Percentiles rank a stretch among this genome's conserved stretches.
Conservation (phyloP, 352 stramenopile species). For the Phytophthora quininea region DNA sequence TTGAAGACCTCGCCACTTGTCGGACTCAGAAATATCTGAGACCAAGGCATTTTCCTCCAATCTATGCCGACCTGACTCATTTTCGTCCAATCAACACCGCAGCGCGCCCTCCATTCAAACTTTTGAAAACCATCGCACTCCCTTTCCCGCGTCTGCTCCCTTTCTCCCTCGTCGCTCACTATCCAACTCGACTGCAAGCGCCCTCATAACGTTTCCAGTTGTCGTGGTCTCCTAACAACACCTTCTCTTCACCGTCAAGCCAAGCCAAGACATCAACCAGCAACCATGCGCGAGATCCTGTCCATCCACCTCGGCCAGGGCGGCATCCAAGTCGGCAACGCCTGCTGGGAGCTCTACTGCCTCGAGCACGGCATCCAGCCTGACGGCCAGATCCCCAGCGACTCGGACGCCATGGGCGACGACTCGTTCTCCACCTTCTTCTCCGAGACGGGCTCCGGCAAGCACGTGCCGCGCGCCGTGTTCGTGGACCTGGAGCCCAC, state of each 20-base stretch:
- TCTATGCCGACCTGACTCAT: background rate
- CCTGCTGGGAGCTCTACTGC: conserved; percentile 92
- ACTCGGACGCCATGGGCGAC: conserved; percentile 42
- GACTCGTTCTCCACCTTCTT: conserved; percentile 86
- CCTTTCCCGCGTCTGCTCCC: conserved; percentile 18
- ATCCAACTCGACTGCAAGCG: conserved; percentile 38
- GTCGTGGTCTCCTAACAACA: conserved; percentile 5
- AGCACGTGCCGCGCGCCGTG: conserved; percentile 70
- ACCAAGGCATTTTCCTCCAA: background rate
- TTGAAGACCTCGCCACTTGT: too few species aligned
- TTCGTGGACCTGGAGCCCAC: conserved; percentile 98
- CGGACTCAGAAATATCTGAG: background rate
- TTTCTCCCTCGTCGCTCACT: conserved; percentile 21
- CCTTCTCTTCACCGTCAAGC: background rate
- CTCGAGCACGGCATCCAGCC: conserved; percentile 92
- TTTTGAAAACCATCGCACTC: conserved; percentile 9
- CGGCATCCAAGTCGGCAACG: conserved; percentile 80
- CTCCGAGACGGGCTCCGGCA: conserved; percentile 84
- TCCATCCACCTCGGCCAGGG: conserved; percentile 96
- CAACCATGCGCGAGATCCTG: conserved; percentile 92
- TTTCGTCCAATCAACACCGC: background rate
- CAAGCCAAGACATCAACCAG: conserved; percentile 11
- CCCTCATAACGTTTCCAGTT: conserved; percentile 40
- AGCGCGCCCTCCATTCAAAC: conserved; percentile 11
- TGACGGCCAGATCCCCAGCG: conserved; percentile 84